A percentile compares a stretch with the other conserved stretches of the same genome.
Conservation (phyloP, 805 yeast species). For the Scheffersomyces amazonensis region DNA sequence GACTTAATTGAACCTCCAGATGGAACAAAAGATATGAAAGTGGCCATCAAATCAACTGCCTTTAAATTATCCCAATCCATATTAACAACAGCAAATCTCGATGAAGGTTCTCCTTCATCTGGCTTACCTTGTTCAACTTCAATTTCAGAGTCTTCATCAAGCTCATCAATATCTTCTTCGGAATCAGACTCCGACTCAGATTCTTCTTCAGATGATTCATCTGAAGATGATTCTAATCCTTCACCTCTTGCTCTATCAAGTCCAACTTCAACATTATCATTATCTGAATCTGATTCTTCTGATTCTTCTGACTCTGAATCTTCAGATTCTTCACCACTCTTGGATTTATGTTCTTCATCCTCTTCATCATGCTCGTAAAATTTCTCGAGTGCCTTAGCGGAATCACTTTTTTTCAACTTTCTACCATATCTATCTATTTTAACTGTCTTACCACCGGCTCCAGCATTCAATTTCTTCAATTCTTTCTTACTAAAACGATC, state of each 20-base stretch:
- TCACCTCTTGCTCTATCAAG: conserved; percentile 71
- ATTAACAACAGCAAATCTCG: conserved; percentile 85
- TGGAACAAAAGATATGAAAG: conserved; percentile 84
- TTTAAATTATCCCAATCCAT: conserved; percentile 97
- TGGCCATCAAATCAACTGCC: conserved; percentile 84
- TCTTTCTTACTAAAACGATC: conserved; percentile 75
- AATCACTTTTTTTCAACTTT: conserved; percentile 46
- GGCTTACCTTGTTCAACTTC: conserved; percentile 59
- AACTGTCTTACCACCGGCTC: conserved; percentile 51
- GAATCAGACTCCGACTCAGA: conserved; percentile 43
- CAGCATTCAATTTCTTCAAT: conserved; percentile 44
- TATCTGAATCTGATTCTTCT: conserved; percentile 17
- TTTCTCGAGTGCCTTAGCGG: conserved; percentile 55
- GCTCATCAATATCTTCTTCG: conserved; percentile 45
- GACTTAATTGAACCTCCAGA: conserved; percentile 63
- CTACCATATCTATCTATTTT: conserved; percentile 89
- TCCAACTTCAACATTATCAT: conserved; percentile 18
- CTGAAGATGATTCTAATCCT: conserved; percentile 40
- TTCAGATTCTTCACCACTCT: conserved; percentile 12
- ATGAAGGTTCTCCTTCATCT: conserved; percentile 85
- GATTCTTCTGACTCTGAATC: conserved; percentile 13
- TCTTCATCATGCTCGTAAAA: conserved; percentile 52
- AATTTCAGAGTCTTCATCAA: conserved; percentile 51
- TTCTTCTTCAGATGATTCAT: conserved; percentile 7
- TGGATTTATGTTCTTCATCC: conserved; percentile 19